phyloP scores from a whole-genome alignment of 2,329 filamentous ascomycete genomes.

The Ceratocystis huliohia region DNA sequence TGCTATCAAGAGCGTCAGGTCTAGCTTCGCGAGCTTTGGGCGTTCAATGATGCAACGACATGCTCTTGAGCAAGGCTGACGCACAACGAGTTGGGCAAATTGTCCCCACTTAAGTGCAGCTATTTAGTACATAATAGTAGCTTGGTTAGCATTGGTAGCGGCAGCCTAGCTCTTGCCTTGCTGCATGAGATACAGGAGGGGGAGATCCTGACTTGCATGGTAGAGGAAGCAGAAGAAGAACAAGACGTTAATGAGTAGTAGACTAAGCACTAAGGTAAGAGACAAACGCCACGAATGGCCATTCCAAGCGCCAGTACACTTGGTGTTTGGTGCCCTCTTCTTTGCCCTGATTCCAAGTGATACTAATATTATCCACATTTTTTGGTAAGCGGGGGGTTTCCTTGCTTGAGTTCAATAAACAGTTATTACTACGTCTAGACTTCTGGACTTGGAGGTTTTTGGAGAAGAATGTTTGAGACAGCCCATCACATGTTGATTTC shows the following conservation, averaged over 20 bases:
- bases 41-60: neutral
- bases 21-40: neutral
- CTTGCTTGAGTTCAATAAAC: too few species aligned
- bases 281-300: too few species aligned
- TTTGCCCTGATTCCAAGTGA: too few species aligned
- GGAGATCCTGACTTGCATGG: neutral
- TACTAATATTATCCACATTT: too few species aligned
- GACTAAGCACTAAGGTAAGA: too few species aligned
- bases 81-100: neutral
- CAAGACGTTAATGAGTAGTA: neutral
- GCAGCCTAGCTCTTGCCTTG: neutral
- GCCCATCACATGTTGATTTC: too few species aligned
- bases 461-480: too few species aligned
- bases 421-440: too few species aligned
- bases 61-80: neutral
- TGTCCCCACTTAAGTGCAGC: constrained; percentile 4
- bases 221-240: neutral
- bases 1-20: neutral
- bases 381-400: too few species aligned
- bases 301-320: too few species aligned
- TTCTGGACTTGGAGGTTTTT: too few species aligned
- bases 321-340: too few species aligned
- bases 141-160: neutral
- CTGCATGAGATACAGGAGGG: neutral
- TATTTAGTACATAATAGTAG: neutral